Base-by-base conservation (phyloP, 2,329 filamentous ascomycete species). In the Sporothrix luriei region DNA sequence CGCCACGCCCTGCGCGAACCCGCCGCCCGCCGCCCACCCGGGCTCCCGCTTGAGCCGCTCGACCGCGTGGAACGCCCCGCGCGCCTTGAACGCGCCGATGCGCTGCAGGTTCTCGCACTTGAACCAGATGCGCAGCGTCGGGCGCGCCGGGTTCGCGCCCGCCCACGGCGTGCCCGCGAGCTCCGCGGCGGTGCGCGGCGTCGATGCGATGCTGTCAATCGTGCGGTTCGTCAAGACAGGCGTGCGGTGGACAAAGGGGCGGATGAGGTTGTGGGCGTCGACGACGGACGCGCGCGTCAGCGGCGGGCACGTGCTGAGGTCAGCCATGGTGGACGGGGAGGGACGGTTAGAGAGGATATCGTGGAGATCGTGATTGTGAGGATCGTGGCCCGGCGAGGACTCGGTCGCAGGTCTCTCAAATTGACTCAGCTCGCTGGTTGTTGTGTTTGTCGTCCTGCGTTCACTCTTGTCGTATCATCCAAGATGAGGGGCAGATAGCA, bases 21-120 rank as follows among this genome's bases (percentile, higher is more conserved):
- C 84, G 3, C 84, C 84, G 16, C 83, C 84, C 73, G 87, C 86
- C 49, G 89, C 83, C 80, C 87, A 87, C 0, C 86, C 88, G 4
- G 84, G 81, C 75, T 89, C 85, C 73, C 78, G 79, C 76, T 90
- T 88, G 76, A 97, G 80, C 69, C 91, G 81, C 75, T 88, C 85
- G 49, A 97, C 77, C 0, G 94, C 93, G 79, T 97, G 92, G 75
- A 97, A 97, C 0, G 94, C 94, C 5, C 94, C 95, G 7, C 94
- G 84, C 19, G 89, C 91, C 81, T 98, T 98, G 83, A 98, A 98
- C 0, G 94, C 94, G 66, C 94, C 95, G 68, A 96, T 88, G 69
- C 89, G 88, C 82, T 98, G 95, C 70, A 92, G 83, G 79, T 97
- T 97, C 83, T 98, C 94, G 79, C 93, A 96, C 82, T 98, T 98